Evolutionary conservation across 1,284 basidiomycete genomes (phyloP).

Genomic region (Naganishia albida): DNA sequence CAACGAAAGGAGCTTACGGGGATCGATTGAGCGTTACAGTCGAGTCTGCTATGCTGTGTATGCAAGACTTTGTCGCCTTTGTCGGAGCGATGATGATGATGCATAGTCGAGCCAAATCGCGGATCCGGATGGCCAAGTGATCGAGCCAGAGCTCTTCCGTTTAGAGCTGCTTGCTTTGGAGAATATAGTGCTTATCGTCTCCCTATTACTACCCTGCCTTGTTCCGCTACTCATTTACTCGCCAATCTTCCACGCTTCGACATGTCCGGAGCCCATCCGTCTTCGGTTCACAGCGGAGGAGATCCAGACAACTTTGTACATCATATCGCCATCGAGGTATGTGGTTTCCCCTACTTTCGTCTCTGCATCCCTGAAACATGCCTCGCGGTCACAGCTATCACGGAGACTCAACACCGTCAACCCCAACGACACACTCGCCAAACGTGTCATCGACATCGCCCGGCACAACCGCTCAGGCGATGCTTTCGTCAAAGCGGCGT

Average conservation of each 20-base stretch:
- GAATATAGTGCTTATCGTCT: too few species aligned
- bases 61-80: too few species aligned
- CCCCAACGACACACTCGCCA: constrained; percentile 77
- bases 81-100: constrained; percentile 14
- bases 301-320: constrained; percentile 65
- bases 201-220: too few species aligned
- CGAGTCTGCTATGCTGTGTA: too few species aligned
- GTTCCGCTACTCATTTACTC: background rate
- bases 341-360: constrained; percentile 21
- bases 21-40: too few species aligned
- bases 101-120: constrained; percentile 10
- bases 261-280: constrained; percentile 11
- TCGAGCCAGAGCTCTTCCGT: background rate
- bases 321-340: constrained; percentile 66
- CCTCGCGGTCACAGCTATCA: constrained; percentile 62
- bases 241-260: background rate
- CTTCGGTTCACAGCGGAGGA: background rate
- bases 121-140: constrained; percentile 22
- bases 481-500: constrained; percentile 71
- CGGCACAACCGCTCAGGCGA: constrained; percentile 64
- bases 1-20: background rate
- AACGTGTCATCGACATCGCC: constrained; percentile 76
- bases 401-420: constrained; percentile 74
- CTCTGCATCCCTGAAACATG: background rate
- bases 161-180: background rate